Evolutionary conservation across 306 rosid genomes (phyloP), one percentile per base, ranked within the genome.

Genomic region (Cucurbita maxima): DNA sequence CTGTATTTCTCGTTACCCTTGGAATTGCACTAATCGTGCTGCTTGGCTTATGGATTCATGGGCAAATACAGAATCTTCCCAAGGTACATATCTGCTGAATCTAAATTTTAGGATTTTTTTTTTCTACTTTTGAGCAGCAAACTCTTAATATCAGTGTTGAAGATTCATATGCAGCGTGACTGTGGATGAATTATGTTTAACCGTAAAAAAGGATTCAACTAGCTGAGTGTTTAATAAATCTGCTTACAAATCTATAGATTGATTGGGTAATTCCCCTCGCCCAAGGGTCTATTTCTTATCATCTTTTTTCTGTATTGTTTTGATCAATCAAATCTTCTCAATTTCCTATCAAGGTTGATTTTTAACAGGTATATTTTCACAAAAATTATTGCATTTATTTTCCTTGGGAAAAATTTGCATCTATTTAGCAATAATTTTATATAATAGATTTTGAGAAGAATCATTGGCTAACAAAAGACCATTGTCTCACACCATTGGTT

Each of bases 1-100:
- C 99, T 74, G 90, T 91, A 76, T 94, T 94, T 53, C 98, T 94
- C 71, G 82, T 85, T 74, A 89, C 98, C 48, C 96, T 94, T 80
- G 99, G 92, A 43, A 75, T 43, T 72, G 91, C 99, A 25, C 95
- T 91, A 72, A 87, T 94, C 41, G 88, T 85, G 76, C 88, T 94
- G 36, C 72, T 86, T 48, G 95, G 86, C 18, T 69, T 91, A 71
- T 94, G 97, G 97, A 73, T 91, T 85, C 89, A 84, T 22, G 89
- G 96, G 79, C 99, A 91, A 86, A 78, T 89, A 74, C 92, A 94
- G 82, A 57, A 87, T 73, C 87, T 89, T 59, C 87, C 99, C 47
- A 94, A 91, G 99, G 99, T 94, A 87, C 70, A 72, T 13, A 61
- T 72, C 20, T 6, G 18, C 12, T 45, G 19, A 61, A 47, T 58